Evolutionary conservation across 2,329 filamentous ascomycete species (phyloP), one percentile per base, ranked within the genome.

Genomic region (Exserohilum rostratum): DNA sequence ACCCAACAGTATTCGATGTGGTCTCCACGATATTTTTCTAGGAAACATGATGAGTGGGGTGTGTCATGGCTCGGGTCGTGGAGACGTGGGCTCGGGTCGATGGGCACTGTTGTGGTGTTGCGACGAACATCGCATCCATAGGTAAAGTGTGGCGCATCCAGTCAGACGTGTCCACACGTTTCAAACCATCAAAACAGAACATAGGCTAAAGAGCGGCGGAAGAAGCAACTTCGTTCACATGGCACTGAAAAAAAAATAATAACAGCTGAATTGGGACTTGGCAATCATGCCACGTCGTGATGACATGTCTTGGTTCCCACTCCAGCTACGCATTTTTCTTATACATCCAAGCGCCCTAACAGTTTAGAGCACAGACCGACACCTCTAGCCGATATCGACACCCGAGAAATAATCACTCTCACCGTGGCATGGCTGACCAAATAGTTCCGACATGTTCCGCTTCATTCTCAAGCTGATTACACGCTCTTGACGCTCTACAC

Each of bases 401-500:
- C 3, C n/a, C 20, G 3, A 25, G 20, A 20, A 9, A 22, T 6
- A n/a, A 5, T 11, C 15, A 3, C 20, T 3, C 34, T 20, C 5
- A n/a, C 18, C 4, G 13, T 18, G 12, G 20, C 5, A 7, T 25
- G 11, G 11, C 27, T 46, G 11, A 40, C 5, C 17, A 48, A 22
- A 11, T 10, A 3, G 17, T 33, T 20, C 3, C 35, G 27, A 27
- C 18, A 22, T 9, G 17, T 44, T 30, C 38, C 10, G 12, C 27
- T 15, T 31, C n/a, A 3, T 25, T 5, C 18, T 40, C 12, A 15
- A 42, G 33, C 15, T 25, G 3, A 15, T 17, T 62, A 60, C 42
- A 66, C 64, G 64, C 64, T 29, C 37, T 52, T 56, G 45, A 66
- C 64, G 64, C 64, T 48, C 9, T 49, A 65, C 9, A 65, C 64